Evolutionary conservation across 768 basidiomycete genomes (phyloP).

Genomic region (Saitozyma podzolica): DNA sequence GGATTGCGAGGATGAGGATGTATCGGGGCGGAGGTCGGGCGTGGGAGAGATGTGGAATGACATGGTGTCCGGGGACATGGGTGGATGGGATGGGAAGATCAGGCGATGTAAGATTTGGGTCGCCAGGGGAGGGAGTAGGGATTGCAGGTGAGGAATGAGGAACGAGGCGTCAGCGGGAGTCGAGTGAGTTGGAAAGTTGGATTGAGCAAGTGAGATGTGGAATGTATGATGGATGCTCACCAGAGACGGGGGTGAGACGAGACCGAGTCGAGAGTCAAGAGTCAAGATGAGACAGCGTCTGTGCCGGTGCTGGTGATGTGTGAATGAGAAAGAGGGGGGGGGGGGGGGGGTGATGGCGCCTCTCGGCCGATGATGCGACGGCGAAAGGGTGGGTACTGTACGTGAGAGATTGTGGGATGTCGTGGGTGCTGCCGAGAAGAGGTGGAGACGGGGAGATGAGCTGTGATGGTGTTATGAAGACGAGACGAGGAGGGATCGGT

Average conservation of each 20-base stretch:
- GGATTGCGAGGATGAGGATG: constrained; percentile 7
- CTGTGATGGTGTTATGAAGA: too few species aligned
- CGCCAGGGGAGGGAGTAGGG: not conserved
- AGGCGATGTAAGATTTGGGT: constrained; percentile 2
- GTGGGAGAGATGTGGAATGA: constrained; percentile 2
- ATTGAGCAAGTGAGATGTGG: not conserved
- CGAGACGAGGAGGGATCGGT: too few species aligned
- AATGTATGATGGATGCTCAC: not conserved
- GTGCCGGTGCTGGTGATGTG: not conserved
- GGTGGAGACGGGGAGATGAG: too few species aligned
- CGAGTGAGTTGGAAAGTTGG: not conserved
- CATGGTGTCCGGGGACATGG: not conserved
- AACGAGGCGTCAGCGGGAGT: not conserved
- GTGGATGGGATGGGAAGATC: not conserved
- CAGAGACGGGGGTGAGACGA: not conserved
- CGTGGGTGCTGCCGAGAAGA: too few species aligned
- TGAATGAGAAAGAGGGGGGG: not conserved
- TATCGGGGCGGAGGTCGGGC: constrained; percentile 6
- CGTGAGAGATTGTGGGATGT: too few species aligned
- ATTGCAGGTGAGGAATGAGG: not conserved
- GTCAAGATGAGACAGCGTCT: not conserved
- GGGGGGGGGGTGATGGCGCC: not conserved
- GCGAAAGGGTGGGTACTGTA: too few species aligned
- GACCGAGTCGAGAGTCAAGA: too few species aligned
- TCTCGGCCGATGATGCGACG: not conserved